Conservation (phyloP, 2,329 filamentous ascomycete genomes). For the Colletotrichum cordylinicola region DNA sequence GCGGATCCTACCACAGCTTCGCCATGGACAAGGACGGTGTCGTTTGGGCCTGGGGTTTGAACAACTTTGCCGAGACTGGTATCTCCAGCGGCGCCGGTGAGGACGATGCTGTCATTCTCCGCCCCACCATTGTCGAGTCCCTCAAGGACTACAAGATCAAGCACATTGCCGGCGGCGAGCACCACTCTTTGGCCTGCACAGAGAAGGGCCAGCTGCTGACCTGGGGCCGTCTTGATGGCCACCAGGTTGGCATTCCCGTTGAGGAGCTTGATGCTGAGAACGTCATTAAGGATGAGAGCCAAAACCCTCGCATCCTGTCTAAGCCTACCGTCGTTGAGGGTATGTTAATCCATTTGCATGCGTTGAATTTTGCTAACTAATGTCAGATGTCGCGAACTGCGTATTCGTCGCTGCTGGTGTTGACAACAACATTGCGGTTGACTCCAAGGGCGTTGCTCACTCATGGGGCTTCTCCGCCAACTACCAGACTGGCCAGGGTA, state of each 20-base stretch:
- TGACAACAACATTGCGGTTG: conserved; percentile 78
- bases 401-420: conserved; percentile 68
- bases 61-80: conserved; percentile 85
- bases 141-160: conserved; percentile 69
- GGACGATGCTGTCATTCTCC: conserved; percentile 74
- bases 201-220: conserved; percentile 61
- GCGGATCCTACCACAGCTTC: conserved; percentile 82
- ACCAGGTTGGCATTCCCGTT: conserved; percentile 63
- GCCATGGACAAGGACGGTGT: conserved; percentile 74
- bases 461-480: conserved; percentile 83
- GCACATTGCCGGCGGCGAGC: conserved; percentile 70
- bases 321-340: conserved; percentile 67
- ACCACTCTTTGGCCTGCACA: conserved; percentile 75
- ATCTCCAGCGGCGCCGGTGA: conserved; percentile 64
- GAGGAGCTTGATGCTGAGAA: conserved; percentile 61
- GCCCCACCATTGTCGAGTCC: conserved; percentile 69
- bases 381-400: conserved; percentile 57
- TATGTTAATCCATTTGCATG: conserved; percentile 33
- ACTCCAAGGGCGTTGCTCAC: conserved; percentile 73
- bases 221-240: conserved; percentile 65
- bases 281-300: conserved; percentile 68
- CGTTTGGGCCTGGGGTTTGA: conserved; percentile 84
- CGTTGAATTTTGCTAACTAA: not conserved
- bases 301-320: conserved; percentile 74
- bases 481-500: conserved; percentile 81